A percentile compares a stretch with the other conserved stretches of the same genome.
Evolutionary conservation across 2,329 filamentous ascomycete species (phyloP).

Genomic region (Aspergillus neoniger): DNA sequence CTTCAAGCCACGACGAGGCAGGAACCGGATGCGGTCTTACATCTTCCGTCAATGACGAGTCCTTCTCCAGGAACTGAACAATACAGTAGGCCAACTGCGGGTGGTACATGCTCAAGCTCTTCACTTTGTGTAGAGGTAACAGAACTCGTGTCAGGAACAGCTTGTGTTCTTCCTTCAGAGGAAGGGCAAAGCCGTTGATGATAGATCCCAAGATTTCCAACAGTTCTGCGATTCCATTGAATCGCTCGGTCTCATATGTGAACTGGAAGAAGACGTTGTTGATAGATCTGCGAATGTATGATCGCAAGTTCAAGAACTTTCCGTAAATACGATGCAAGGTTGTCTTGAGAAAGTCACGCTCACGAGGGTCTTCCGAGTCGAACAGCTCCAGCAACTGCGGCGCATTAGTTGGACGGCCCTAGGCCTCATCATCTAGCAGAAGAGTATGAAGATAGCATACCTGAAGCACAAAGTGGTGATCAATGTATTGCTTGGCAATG

Average conservation of each 20-base stretch:
- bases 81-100: slow-evolving; percentile 98
- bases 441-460: slow-evolving; percentile 37
- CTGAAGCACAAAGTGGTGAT: slow-evolving; percentile 93
- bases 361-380: slow-evolving; percentile 94
- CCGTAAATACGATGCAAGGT: slow-evolving; percentile 97
- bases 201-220: slow-evolving; percentile 97
- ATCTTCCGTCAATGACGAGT: slow-evolving; percentile 95
- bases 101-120: slow-evolving; percentile 99
- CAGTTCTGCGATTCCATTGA: slow-evolving; percentile 96
- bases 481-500: slow-evolving; percentile 97
- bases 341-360: slow-evolving; percentile 97
- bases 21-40: slow-evolving; percentile 51
- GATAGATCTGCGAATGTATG: slow-evolving; percentile 96
- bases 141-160: slow-evolving; percentile 92
- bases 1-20: neutral
- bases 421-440: neutral
- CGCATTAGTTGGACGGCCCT: slow-evolving; percentile 12
- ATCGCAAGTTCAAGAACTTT: slow-evolving; percentile 96
- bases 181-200: slow-evolving; percentile 96
- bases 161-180: slow-evolving; percentile 98
- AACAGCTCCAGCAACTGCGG: slow-evolving; percentile 86
- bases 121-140: slow-evolving; percentile 94
- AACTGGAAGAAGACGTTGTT: slow-evolving; percentile 99
- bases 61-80: slow-evolving; percentile 97
- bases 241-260: slow-evolving; percentile 96